Percentiles rank a stretch among this genome's conserved stretches.
These are phyloP conservation scores for Myriosclerotinia scirpicola DNA, from an alignment of 2,329 filamentous ascomycete genomes.

Conservation along the genomic window DNA sequence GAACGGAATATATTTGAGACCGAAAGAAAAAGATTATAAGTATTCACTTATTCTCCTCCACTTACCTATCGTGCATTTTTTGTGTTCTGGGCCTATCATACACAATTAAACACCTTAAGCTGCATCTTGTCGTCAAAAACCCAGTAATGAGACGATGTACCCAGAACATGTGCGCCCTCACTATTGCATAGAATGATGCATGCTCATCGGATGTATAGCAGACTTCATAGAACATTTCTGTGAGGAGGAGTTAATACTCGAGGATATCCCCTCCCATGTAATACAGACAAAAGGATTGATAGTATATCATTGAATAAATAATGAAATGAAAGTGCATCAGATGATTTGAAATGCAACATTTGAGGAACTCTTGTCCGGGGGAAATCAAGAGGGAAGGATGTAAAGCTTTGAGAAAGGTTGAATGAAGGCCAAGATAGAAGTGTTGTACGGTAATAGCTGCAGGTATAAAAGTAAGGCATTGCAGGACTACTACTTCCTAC, in stretches of 20 bases:
- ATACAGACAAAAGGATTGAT: not conserved
- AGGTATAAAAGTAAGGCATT: not conserved
- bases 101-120: not conserved
- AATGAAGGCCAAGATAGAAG: too few species aligned
- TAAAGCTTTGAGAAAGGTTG: not conserved
- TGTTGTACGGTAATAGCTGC: too few species aligned
- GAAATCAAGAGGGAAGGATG: not conserved
- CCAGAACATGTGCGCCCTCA: too few species aligned
- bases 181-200: not conserved
- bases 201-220: too few species aligned
- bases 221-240: not conserved
- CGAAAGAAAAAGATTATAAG: not conserved
- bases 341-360: not conserved
- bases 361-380: not conserved
- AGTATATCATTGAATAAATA: not conserved
- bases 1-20: not conserved
- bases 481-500: too few species aligned
- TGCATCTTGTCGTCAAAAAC: too few species aligned
- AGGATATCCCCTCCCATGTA: not conserved
- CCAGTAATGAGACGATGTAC: not conserved
- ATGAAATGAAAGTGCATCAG: not conserved
- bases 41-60: not conserved
- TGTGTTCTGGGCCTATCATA: not conserved
- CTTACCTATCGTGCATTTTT: not conserved
- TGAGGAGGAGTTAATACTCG: not conserved